phyloP scores from a whole-genome alignment of 208 protist genomes.

The Leishmania guyanensis region DNA sequence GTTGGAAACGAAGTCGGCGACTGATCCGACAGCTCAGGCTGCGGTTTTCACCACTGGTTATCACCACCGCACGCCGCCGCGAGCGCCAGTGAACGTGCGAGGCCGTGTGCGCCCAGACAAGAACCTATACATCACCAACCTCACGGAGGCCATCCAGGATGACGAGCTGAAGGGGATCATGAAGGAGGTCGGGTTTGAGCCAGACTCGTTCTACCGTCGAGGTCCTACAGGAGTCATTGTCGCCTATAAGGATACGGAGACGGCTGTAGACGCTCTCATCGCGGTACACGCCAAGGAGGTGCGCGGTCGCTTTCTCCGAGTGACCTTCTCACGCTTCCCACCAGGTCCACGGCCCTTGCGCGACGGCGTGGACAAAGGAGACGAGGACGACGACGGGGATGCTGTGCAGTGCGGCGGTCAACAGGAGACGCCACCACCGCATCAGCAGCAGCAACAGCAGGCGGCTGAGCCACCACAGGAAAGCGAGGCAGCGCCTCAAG shows the following conservation, averaged over 20 bases:
- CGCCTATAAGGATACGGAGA: slow-evolving; percentile 57
- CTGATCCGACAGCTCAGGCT: slow-evolving; percentile 66
- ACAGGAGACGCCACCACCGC: neutral
- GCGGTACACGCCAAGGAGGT: slow-evolving; percentile 67
- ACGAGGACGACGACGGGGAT: slow-evolving; percentile 14
- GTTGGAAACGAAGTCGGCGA: slow-evolving; percentile 77
- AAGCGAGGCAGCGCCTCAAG: neutral
- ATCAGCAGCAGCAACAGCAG: neutral
- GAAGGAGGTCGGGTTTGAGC: slow-evolving; percentile 36
- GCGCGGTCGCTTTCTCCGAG: slow-evolving; percentile 66
- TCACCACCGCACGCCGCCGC: slow-evolving; percentile 81
- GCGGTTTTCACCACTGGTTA: slow-evolving; percentile 68
- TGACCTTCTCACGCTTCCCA: slow-evolving; percentile 87
- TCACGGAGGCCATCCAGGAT: slow-evolving; percentile 67
- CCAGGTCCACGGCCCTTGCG: slow-evolving; percentile 43
- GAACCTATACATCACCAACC: slow-evolving; percentile 84
- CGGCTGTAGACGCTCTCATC: slow-evolving; percentile 74
- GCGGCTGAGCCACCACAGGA: neutral
- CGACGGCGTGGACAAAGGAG: slow-evolving; percentile 28
- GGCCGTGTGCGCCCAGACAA: slow-evolving; percentile 65
- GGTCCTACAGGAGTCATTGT: slow-evolving; percentile 61
- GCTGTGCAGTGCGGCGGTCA: neutral
- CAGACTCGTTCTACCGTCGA: slow-evolving; percentile 64
- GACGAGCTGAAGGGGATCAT: slow-evolving; percentile 66
- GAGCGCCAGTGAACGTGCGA: slow-evolving; percentile 66